Base-by-base conservation (phyloP, 331 rosid species). In the Acacia concinna region DNA sequence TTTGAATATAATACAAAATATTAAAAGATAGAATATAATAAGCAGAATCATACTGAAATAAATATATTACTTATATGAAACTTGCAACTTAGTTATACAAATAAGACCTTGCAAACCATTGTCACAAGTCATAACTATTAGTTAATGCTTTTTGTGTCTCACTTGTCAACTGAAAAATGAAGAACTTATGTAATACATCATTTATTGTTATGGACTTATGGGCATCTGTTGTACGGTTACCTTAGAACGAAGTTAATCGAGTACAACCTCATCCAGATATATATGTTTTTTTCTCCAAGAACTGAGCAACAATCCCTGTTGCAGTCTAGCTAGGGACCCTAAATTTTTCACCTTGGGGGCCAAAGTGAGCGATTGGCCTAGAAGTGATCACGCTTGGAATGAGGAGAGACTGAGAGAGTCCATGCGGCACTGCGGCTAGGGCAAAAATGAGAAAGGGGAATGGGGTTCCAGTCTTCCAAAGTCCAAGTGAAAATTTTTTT, bases 321-420 rank as follows among this genome's bases (percentile, higher is more conserved):
- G 8, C 81, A 20, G n/a, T 3, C 35, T 1, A n/a, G n/a, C n/a
- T n/a, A 72, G 3, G 25, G 80, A 20, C 8, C 21, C 37, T n/a
- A 60, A 73, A 23, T 66, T 74, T 81, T 83, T 88, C 66, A 77
- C 77, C 73, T n/a, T n/a, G n/a, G n/a, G n/a, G n/a, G n/a, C n/a
- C n/a, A n/a, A n/a, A n/a, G n/a, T n/a, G n/a, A n/a, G n/a, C n/a
- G n/a, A n/a, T n/a, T n/a, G n/a, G n/a, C n/a, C n/a, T n/a, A n/a
- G n/a, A n/a, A n/a, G n/a, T n/a, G n/a, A n/a, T n/a, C n/a, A n/a
- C n/a, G n/a, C n/a, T n/a, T n/a, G n/a, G n/a, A n/a, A n/a, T n/a
- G n/a, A n/a, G n/a, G n/a, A n/a, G n/a, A n/a, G n/a, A n/a, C n/a
- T n/a, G n/a, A n/a, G n/a, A n/a, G n/a, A n/a, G n/a, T n/a, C n/a